These are phyloP conservation scores for Nothopassalora personata DNA, from an alignment of 2,329 filamentous ascomycete species.

Conservation along the genomic window DNA sequence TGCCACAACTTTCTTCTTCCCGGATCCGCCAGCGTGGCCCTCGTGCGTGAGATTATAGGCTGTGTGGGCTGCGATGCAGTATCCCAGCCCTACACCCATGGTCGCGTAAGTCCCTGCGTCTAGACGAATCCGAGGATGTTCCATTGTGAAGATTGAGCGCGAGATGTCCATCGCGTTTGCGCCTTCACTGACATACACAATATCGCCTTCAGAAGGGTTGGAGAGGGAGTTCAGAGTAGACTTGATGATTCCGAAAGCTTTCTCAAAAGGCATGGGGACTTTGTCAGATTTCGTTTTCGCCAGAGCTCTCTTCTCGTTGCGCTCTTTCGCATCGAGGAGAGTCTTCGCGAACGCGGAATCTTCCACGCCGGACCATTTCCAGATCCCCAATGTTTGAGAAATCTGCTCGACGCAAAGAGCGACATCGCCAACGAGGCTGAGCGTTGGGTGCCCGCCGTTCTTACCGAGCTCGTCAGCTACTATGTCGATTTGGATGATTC, in stretches of 20 bases:
- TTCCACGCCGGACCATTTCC: conserved; percentile 38
- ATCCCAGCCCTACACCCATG: conserved; percentile 55
- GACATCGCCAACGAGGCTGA: conserved; percentile 51
- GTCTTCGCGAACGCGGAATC: conserved; percentile 32
- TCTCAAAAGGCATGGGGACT: conserved; percentile 46
- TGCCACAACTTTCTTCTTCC: conserved; percentile 48
- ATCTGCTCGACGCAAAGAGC: conserved; percentile 47
- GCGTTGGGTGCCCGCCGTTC: conserved; percentile 44
- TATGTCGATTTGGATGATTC: conserved; percentile 54
- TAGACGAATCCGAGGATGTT: conserved; percentile 51
- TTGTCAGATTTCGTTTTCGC: conserved; percentile 39
- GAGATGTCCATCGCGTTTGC: conserved; percentile 60
- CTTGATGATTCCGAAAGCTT: conserved; percentile 51
- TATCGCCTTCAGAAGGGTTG: conserved; percentile 41
- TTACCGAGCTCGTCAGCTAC: conserved; percentile 50
- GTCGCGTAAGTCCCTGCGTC: conserved; percentile 56
- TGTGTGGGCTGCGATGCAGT: conserved; percentile 52
- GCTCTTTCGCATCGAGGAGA: conserved; percentile 36
- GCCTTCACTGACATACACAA: conserved; percentile 55
- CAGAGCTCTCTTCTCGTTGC: conserved; percentile 45
- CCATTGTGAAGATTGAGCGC: conserved; percentile 49
- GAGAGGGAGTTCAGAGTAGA: conserved; percentile 43
- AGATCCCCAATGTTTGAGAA: conserved; percentile 37
- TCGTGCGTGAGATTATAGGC: conserved; percentile 48
- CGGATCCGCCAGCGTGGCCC: conserved; percentile 17